phyloP scores from a whole-genome alignment of 208 protist genomes.

The Wallacemonas collosoma region DNA sequence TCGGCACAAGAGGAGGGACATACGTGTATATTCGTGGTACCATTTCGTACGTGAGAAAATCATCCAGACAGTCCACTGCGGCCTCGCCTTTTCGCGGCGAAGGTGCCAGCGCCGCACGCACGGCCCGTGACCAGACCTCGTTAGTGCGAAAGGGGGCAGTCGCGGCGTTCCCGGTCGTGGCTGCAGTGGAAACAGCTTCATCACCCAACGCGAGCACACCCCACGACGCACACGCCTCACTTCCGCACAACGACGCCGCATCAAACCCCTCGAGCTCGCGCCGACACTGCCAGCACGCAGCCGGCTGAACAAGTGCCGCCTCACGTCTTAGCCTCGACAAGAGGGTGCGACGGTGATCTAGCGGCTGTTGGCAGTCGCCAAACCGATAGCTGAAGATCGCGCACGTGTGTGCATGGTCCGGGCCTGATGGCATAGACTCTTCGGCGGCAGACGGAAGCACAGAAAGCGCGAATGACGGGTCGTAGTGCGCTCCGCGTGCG shows the following conservation, averaged over 20 bases:
- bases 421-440: not conserved
- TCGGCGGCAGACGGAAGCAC: conserved; percentile 31
- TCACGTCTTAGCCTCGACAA: no score
- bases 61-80: not conserved
- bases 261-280: no score
- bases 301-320: no score
- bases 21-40: conserved; percentile 23
- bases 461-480: conserved; percentile 13
- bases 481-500: not conserved
- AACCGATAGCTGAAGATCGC: not conserved
- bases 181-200: not conserved
- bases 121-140: not conserved
- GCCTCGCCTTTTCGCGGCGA: no score
- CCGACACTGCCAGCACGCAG: no score
- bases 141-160: conserved; percentile 13
- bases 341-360: no score
- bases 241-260: not conserved
- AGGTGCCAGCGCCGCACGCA: no score
- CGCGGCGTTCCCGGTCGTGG: not conserved
- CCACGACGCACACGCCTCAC: conserved; percentile 13
- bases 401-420: no score
- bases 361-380: not conserved
- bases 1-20: not conserved
- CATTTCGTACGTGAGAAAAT: conserved; percentile 26
- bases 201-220: conserved; percentile 14